These are phyloP conservation scores for Chaetomium cochliodes DNA, from an alignment of 495 filamentous ascomycete genomes.

Conservation along the genomic window DNA sequence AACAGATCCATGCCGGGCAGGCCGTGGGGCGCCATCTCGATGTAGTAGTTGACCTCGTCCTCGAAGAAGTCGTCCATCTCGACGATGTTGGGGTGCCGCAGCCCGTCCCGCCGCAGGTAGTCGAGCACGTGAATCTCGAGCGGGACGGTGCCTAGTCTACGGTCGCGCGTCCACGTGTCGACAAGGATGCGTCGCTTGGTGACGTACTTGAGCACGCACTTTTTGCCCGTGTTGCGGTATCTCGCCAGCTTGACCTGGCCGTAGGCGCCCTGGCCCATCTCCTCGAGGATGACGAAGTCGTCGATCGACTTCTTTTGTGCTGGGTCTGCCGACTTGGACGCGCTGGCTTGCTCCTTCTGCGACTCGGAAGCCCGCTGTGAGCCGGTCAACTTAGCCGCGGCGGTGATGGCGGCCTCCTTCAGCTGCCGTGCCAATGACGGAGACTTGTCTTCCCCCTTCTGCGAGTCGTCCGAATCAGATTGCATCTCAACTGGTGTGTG, in stretches of 20 bases:
- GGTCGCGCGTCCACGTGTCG: constrained; percentile 96
- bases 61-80: constrained; percentile 99
- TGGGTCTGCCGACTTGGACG: constrained; percentile 28
- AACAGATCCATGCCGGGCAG: constrained; percentile 98
- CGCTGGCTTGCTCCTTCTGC: constrained; percentile 29
- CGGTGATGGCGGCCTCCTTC: constrained; percentile 60
- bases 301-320: constrained; percentile 79
- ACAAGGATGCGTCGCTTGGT: constrained; percentile 96
- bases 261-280: constrained; percentile 98
- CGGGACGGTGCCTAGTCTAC: constrained; percentile 91
- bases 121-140: constrained; percentile 97
- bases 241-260: constrained; percentile 96
- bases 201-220: constrained; percentile 95
- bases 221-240: constrained; percentile 75
- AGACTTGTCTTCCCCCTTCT: constrained; percentile 42
- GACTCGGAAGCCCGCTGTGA: constrained; percentile 25
- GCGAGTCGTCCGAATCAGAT: constrained; percentile 48
- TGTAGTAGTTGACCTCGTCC: constrained; percentile 97
- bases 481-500: constrained; percentile 53
- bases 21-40: constrained; percentile 96
- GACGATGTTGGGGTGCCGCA: constrained; percentile 92
- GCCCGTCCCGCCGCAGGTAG: constrained; percentile 81
- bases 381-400: constrained; percentile 50
- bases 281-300: constrained; percentile 91
- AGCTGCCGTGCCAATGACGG: constrained; percentile 74